Evolutionary conservation across 2,329 filamentous ascomycete genomes (phyloP).

Genomic region (Helicocarpus griseus): DNA sequence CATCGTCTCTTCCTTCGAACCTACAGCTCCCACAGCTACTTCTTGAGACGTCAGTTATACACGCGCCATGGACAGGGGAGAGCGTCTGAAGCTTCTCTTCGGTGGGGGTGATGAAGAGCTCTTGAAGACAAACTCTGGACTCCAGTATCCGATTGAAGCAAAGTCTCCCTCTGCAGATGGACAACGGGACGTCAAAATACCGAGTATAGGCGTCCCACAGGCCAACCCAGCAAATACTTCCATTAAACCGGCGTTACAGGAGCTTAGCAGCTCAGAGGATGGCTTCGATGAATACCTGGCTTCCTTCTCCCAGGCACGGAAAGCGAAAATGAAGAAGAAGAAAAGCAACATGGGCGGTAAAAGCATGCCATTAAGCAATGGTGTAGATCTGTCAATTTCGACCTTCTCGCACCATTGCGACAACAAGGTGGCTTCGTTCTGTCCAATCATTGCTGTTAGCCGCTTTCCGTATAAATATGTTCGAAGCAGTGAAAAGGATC

Average conservation of each 20-base stretch:
- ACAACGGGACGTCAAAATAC: background rate
- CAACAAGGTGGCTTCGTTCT: slow-evolving; percentile 17
- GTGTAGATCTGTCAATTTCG: background rate
- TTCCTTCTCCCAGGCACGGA: slow-evolving; percentile 9
- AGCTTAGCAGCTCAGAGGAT: slow-evolving; percentile 8
- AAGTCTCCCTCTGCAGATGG: no score
- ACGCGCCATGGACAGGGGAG: slow-evolving; percentile 17
- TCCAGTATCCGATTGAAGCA: background rate
- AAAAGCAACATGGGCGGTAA: background rate
- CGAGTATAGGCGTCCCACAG: background rate
- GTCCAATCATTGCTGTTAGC: slow-evolving; percentile 28
- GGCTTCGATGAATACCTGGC: slow-evolving; percentile 15
- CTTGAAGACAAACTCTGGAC: slow-evolving; percentile 9
- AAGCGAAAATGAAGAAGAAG: slow-evolving; percentile 1
- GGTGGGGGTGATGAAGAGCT: slow-evolving; percentile 16
- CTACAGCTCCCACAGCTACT: background rate
- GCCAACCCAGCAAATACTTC: background rate
- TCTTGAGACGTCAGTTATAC: background rate
- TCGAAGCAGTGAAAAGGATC: slow-evolving; percentile 20
- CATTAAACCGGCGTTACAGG: background rate
- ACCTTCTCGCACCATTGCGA: slow-evolving; percentile 4
- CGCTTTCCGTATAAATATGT: slow-evolving; percentile 37
- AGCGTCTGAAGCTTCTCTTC: slow-evolving; percentile 24
- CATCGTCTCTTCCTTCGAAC: background rate
- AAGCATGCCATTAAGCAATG: background rate